Evolutionary conservation across 2,329 filamentous ascomycete species (phyloP).

Genomic region (Blumeriella jaapii): DNA sequence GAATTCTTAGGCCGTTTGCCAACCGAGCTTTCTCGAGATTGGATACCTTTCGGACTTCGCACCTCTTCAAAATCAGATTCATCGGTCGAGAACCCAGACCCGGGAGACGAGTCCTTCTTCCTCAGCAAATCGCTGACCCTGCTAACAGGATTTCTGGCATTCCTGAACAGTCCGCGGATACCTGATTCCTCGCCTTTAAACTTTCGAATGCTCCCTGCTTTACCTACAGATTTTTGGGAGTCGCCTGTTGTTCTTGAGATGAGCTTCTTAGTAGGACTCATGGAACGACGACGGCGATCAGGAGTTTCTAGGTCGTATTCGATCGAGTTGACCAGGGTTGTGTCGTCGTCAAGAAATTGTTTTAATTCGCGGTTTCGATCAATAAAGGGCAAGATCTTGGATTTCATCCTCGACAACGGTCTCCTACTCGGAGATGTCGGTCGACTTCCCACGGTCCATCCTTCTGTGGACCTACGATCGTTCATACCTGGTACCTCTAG

Average conservation of each 20-base stretch:
- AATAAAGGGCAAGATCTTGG: constrained; percentile 29
- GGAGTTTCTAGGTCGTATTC: constrained; percentile 21
- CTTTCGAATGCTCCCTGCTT: constrained; percentile 37
- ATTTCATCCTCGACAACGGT: constrained; percentile 34
- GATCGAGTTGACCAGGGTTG: constrained; percentile 15
- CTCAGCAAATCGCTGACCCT: constrained; percentile 50
- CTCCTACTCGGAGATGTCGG: constrained; percentile 52
- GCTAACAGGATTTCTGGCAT: constrained; percentile 51
- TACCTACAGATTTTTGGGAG: constrained; percentile 37
- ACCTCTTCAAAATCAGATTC: constrained; percentile 36
- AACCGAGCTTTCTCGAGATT: constrained; percentile 30
- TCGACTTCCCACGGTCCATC: constrained; percentile 41
- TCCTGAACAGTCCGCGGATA: constrained; percentile 67
- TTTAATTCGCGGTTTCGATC: constrained; percentile 36
- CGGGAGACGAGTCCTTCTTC: constrained; percentile 39
- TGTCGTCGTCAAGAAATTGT: constrained; percentile 31
- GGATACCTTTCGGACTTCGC: constrained; percentile 27
- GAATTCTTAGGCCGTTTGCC: constrained; percentile 9
- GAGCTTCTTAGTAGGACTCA: constrained; percentile 31
- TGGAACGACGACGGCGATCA: constrained; percentile 19
- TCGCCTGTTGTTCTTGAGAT: constrained; percentile 32
- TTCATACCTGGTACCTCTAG: constrained; percentile 36
- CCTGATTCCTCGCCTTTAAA: constrained; percentile 39
- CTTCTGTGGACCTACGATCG: constrained; percentile 31
- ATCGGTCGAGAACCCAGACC: constrained; percentile 35